Evolutionary conservation across 2,329 filamentous ascomycete species (phyloP).

Genomic region (Drechslerella coelobrocha): DNA sequence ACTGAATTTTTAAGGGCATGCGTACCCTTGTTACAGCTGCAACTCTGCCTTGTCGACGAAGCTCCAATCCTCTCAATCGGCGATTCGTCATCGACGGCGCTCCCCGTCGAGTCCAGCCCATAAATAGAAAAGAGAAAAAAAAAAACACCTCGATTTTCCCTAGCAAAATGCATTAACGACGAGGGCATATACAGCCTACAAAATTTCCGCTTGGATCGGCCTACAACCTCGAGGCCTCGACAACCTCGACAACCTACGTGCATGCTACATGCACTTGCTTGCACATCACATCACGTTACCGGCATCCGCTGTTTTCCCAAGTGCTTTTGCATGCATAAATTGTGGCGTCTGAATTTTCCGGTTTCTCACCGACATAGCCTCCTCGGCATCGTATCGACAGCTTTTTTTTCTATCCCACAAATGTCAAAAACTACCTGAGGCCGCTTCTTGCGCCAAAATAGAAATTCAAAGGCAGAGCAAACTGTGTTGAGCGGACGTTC

Average conservation of each 20-base stretch:
- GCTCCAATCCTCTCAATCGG: conserved; percentile 4
- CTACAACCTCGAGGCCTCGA: neutral
- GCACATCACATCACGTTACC: conserved; percentile 47
- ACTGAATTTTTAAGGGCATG: no score
- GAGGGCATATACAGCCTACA: no score
- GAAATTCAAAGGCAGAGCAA: neutral
- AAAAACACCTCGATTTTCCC: neutral
- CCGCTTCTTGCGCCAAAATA: neutral
- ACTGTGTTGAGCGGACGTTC: conserved; percentile 38
- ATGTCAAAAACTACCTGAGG: neutral
- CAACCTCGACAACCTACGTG: neutral
- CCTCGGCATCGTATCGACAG: no score
- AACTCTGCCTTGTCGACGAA: neutral
- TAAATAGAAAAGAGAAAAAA: neutral
- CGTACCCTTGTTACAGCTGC: no score
- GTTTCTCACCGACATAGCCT: conserved; percentile 16
- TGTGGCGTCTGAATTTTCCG: conserved; percentile 22
- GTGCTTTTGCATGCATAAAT: conserved; percentile 30
- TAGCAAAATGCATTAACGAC: neutral
- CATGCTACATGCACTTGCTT: no score
- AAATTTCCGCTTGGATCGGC: no score
- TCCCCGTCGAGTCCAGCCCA: neutral
- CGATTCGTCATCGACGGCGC: no score
- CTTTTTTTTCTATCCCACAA: no score
- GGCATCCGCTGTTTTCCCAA: conserved; percentile 1